Evolutionary conservation across 1,284 basidiomycete genomes (phyloP).

Genomic region (Lignosus rhinocerotis): DNA sequence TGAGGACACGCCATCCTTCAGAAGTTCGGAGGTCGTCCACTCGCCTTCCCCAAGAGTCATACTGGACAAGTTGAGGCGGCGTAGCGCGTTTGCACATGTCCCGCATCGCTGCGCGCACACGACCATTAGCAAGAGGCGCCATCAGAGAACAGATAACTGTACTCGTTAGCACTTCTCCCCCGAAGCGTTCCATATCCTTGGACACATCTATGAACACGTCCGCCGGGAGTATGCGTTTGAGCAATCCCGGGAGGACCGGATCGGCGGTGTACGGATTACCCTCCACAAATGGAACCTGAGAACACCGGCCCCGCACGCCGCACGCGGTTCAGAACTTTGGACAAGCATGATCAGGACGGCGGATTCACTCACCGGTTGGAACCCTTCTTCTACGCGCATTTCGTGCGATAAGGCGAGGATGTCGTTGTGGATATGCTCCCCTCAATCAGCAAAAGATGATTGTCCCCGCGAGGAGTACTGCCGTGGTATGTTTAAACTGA

Average conservation of each 20-base stretch:
- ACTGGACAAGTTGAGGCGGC: constrained; percentile 59
- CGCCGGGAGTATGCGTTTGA: constrained; percentile 55
- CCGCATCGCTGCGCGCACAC: constrained; percentile 44
- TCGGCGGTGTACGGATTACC: constrained; percentile 64
- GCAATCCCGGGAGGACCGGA: constrained; percentile 54
- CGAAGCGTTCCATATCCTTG: constrained; percentile 54
- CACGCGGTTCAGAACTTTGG: background rate
- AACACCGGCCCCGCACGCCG: background rate
- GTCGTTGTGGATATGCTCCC: background rate
- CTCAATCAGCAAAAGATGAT: background rate
- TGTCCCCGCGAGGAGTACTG: too few relatives aligned
- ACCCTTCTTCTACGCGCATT: constrained; percentile 69
- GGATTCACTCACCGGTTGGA: constrained; percentile 51
- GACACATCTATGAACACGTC: constrained; percentile 45
- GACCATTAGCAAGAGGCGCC: background rate
- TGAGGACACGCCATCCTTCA: constrained; percentile 73
- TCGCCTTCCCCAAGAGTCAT: constrained; percentile 68
- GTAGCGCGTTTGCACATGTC: constrained; percentile 43
- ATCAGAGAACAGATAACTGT: constrained; percentile 21
- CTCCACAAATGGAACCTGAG: constrained; percentile 42
- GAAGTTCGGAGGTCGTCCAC: constrained; percentile 66
- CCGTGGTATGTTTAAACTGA: too few relatives aligned
- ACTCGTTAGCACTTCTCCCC: constrained; percentile 56
- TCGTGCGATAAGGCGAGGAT: background rate
- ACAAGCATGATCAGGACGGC: constrained; percentile 1